Evolutionary conservation across 2,329 filamentous ascomycete genomes (phyloP), one percentile per base, ranked within the genome.

Genomic region (Torrubiellomyces zombiae): DNA sequence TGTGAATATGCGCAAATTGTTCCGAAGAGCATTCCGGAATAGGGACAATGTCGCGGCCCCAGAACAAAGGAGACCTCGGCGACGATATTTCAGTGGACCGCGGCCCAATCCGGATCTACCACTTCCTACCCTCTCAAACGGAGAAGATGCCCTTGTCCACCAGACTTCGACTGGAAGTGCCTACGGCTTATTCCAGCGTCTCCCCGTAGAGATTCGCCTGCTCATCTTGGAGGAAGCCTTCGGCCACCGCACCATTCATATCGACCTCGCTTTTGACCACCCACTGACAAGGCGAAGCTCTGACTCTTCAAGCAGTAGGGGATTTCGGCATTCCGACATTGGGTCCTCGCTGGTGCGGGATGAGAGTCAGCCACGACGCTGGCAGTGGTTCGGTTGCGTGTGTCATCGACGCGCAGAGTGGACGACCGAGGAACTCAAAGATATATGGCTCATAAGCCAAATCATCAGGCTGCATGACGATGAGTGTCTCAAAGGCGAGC

Each of bases 361-460:
- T 20, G 14, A 9, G 14, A 3, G 25, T 9, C 18, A 21, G 9
- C 26, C 29, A 11, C 26, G 25, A 15, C 20, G 20, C 9, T 34
- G 34, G 34, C 26, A 28, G 15, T 36, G 34, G 32, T 32, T 30
- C 14, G 24, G 29, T 15, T 32, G 32, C 16, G 32, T 34, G 15
- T 36, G 34, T 18, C 34, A 34, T 21, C 32, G 34, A 18, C 16
- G 20, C 11, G 28, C 26, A 25, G 27, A 29, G 13, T 25, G 23
- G 17, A 25, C 21, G 11, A 12, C 16, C 11, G 30, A 25, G 19
- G 28, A 30, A 24, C 20, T 25, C 26, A 21, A 17, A 17, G 10
- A 27, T 19, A 16, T 13, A 25, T 18, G 12, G 19, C 8, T 22
- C 14, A 13, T 13, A 12, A n/a, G 16, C 18, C 5, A 16, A 8